Conservation (phyloP, 306 rosid genomes). For the Malus sieversii region DNA sequence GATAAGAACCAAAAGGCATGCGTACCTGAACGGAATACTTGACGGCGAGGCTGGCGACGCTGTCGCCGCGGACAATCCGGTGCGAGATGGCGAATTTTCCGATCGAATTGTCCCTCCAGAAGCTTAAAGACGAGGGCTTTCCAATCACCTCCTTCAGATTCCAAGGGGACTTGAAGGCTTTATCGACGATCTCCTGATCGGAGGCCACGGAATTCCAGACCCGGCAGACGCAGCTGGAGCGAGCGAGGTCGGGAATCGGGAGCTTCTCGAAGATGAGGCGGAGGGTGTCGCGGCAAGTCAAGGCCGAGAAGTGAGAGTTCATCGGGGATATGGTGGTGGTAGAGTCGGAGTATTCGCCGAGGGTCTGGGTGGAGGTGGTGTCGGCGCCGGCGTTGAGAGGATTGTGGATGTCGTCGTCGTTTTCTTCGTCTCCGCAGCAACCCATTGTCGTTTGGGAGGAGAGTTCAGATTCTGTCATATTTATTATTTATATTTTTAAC, state of each 20-base stretch:
- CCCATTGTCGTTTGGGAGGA: constrained; percentile 27
- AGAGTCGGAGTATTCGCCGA: not conserved
- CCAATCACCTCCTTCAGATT: constrained; percentile 53
- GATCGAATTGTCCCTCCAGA: constrained; percentile 78
- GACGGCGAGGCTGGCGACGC: constrained; percentile 82
- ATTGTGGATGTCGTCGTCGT: constrained; percentile 31
- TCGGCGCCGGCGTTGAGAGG: constrained; percentile 19
- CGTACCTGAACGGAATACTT: constrained; percentile 85
- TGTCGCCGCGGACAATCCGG: constrained; percentile 60
- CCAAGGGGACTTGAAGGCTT: constrained; percentile 64
- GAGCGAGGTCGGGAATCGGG: constrained; percentile 63
- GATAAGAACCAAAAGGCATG: not conserved
- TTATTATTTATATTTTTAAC: no score
- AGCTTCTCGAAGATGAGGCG: constrained; percentile 72
- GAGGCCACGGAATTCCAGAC: constrained; percentile 86
- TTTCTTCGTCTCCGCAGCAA: constrained; percentile 58
- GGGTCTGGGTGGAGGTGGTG: constrained; percentile 18
- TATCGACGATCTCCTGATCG: constrained; percentile 48
- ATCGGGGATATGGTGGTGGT: constrained; percentile 44
- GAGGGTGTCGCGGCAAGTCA: constrained; percentile 69
- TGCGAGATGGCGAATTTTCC: constrained; percentile 81
- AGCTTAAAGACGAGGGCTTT: constrained; percentile 66
- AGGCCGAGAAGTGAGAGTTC: constrained; percentile 70
- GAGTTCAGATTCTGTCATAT: no score
- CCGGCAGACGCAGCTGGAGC: constrained; percentile 76